These are phyloP conservation scores for Catunica adiposa DNA, from an alignment of 2,329 filamentous ascomycete genomes.

Conservation along the genomic window DNA sequence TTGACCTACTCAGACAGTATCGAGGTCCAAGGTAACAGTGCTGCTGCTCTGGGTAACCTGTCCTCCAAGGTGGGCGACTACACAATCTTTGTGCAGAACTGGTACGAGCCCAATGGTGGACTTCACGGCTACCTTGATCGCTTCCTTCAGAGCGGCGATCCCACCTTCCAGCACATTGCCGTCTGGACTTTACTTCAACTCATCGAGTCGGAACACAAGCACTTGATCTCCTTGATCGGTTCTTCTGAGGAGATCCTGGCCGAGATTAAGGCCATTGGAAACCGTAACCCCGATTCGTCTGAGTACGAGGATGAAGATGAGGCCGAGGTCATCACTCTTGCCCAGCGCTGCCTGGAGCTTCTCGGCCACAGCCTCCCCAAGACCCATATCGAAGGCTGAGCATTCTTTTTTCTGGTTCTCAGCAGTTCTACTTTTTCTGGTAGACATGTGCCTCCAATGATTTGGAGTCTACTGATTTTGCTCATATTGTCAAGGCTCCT, in stretches of 20 bases:
- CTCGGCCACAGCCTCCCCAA: constrained; percentile 62
- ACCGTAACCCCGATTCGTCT: constrained; percentile 58
- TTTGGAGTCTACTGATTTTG: no score
- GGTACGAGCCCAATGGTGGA: constrained; percentile 79
- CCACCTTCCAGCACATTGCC: constrained; percentile 97
- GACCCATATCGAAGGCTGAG: constrained; percentile 63
- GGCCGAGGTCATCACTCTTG: constrained; percentile 79
- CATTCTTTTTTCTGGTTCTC: constrained; percentile 3
- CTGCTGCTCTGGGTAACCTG: constrained; percentile 83
- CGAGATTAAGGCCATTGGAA: constrained; percentile 81
- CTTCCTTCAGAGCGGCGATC: constrained; percentile 84
- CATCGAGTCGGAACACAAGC: constrained; percentile 85
- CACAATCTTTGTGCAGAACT: constrained; percentile 86
- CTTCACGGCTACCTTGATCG: constrained; percentile 90
- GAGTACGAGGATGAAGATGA: constrained; percentile 69
- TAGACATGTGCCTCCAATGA: not conserved
- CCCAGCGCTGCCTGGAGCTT: constrained; percentile 76
- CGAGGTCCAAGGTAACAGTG: constrained; percentile 96
- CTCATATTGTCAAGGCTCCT: not conserved
- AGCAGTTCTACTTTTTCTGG: constrained; percentile 14
- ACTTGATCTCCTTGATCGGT: constrained; percentile 72
- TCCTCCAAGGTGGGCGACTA: constrained; percentile 98
- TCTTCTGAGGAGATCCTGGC: constrained; percentile 82
- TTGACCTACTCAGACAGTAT: constrained; percentile 91
- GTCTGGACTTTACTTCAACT: constrained; percentile 96